Percentiles rank a stretch among this genome's conserved stretches.
phyloP scores from a whole-genome alignment of 257 asterid species.

The Phtheirospermum japonicum region DNA sequence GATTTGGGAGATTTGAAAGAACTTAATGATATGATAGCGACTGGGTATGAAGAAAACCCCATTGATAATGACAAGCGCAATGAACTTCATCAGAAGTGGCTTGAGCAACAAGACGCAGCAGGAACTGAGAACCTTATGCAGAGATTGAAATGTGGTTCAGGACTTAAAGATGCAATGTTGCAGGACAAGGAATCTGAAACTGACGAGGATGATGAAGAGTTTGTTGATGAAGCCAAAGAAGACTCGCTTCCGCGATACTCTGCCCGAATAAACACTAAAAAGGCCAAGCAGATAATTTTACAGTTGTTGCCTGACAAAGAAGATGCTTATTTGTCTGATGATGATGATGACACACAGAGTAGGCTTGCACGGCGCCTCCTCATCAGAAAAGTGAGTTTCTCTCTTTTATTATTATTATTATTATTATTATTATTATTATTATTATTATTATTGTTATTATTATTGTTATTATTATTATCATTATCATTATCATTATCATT shows the following conservation, averaged over 20 bases:
- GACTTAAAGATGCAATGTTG: slow-evolving; percentile 42
- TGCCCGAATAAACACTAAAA: slow-evolving; percentile 46
- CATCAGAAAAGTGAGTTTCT: slow-evolving; percentile 55
- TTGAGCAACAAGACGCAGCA: slow-evolving; percentile 93
- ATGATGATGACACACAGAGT: slow-evolving; percentile 56
- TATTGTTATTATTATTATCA: neutral
- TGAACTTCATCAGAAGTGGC: slow-evolving; percentile 97
- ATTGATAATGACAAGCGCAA: slow-evolving; percentile 64
- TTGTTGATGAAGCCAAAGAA: slow-evolving; percentile 40
- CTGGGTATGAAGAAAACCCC: slow-evolving; percentile 58
- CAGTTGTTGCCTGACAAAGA: slow-evolving; percentile 70
- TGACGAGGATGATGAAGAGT: slow-evolving; percentile 51
- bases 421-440: neutral
- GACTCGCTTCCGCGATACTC: slow-evolving; percentile 38
- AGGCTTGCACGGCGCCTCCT: slow-evolving; percentile 47
- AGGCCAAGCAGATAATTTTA: slow-evolving; percentile 69
- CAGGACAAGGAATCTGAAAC: slow-evolving; percentile 48
- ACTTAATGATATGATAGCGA: slow-evolving; percentile 77
- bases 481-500: too few species aligned
- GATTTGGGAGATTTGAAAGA: slow-evolving; percentile 71
- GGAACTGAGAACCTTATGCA: slow-evolving; percentile 90
- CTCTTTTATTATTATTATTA: neutral
- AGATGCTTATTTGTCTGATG: slow-evolving; percentile 78
- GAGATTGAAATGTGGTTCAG: slow-evolving; percentile 55
- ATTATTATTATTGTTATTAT: neutral